A percentile compares a stretch with the other conserved stretches of the same genome.
Evolutionary conservation across 2,329 filamentous ascomycete genomes (phyloP).

Genomic region (Ascocoryne sarcoides): DNA sequence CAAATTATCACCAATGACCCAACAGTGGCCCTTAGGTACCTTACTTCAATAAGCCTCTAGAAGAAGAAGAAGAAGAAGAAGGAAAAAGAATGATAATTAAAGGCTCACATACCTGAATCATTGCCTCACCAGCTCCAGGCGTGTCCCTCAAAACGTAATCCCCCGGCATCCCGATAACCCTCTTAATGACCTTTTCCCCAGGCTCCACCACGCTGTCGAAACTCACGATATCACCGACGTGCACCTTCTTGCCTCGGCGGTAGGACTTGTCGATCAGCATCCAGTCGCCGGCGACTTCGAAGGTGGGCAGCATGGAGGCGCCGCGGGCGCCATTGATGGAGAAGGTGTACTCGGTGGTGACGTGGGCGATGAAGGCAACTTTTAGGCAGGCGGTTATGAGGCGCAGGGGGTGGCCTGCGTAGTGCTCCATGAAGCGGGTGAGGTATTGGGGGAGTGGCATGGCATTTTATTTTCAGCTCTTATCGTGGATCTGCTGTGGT

Average conservation of each 20-base stretch:
- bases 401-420: constrained; percentile 30
- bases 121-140: constrained; percentile 37
- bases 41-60: constrained; percentile 32
- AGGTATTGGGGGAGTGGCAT: constrained; percentile 5
- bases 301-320: constrained; percentile 84
- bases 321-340: constrained; percentile 53
- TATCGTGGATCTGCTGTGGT: too few species aligned
- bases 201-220: constrained; percentile 66
- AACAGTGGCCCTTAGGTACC: constrained; percentile 89
- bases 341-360: constrained; percentile 53
- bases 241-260: constrained; percentile 56
- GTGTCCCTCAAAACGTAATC: constrained; percentile 65
- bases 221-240: constrained; percentile 76
- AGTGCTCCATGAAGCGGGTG: constrained; percentile 5
- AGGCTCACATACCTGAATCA: constrained; percentile 45
- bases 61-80: too few species aligned
- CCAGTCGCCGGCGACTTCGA: constrained; percentile 57
- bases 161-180: constrained; percentile 37
- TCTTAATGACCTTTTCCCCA: constrained; percentile 59
- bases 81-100: too few species aligned
- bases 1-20: constrained; percentile 82
- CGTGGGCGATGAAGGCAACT: constrained; percentile 39
- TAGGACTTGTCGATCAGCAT: constrained; percentile 60
- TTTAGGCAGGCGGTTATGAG: constrained; percentile 39
- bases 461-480: too few species aligned